Conservation (phyloP, 2,329 filamentous ascomycete genomes). For the Hypoxylon sp. region DNA sequence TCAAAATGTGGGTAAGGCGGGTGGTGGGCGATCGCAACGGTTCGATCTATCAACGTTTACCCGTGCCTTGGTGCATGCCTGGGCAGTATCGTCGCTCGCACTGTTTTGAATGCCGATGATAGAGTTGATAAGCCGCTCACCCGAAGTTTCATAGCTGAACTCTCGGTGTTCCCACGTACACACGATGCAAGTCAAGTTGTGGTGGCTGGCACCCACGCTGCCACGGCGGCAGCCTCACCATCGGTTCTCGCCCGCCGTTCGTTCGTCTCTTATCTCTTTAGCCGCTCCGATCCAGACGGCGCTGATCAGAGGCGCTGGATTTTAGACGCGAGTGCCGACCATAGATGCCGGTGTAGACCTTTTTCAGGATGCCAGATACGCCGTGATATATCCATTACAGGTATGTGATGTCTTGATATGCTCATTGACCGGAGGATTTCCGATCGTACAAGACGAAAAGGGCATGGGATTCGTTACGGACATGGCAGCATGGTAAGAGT, state of each 20-base stretch:
- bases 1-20: not conserved
- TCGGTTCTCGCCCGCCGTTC: no score
- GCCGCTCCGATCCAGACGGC: not conserved
- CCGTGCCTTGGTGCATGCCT: constrained; percentile 4
- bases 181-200: no score
- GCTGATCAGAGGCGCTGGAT: not conserved
- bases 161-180: no score
- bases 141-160: constrained; percentile 17
- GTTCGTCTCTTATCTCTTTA: not conserved
- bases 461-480: no score
- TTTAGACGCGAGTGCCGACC: constrained; percentile 1
- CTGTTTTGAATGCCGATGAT: not conserved
- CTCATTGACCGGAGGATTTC: constrained; percentile 1
- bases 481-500: constrained; percentile 13
- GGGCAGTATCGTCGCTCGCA: constrained; percentile 1
- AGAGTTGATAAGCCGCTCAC: constrained; percentile 1
- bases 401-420: constrained; percentile 13
- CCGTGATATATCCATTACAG: constrained; percentile 14
- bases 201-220: not conserved
- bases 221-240: no score
- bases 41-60: constrained; percentile 1
- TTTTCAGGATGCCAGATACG: constrained; percentile 2
- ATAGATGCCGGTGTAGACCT: not conserved
- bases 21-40: not conserved
- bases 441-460: constrained; percentile 4